Evolutionary conservation across 345 rosid genomes (phyloP).

Genomic region (Lenwebbia sp.): DNA sequence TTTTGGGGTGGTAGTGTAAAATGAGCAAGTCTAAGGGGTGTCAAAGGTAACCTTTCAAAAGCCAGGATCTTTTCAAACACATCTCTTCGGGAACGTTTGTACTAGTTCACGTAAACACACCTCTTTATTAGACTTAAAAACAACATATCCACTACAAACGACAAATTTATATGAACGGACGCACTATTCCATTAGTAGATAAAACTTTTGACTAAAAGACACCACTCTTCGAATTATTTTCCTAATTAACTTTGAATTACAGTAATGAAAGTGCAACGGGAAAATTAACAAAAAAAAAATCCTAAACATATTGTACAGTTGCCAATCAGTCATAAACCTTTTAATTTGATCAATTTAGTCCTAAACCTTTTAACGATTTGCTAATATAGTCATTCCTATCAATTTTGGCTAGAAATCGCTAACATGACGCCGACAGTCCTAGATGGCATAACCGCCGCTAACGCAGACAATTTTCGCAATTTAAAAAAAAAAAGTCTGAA

Average conservation of each 20-base stretch:
- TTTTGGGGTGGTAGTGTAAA: neutral
- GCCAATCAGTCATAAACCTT: accelerated
- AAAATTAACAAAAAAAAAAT: neutral
- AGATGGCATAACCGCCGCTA: accelerated
- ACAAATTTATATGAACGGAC: neutral
- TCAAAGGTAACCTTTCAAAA: neutral
- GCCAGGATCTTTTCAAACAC: neutral
- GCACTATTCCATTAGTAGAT: neutral
- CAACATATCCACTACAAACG: neutral
- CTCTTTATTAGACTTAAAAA: neutral
- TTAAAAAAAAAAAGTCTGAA: too few relatives aligned
- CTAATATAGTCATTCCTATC: accelerated
- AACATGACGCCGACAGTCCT: accelerated
- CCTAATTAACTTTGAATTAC: neutral
- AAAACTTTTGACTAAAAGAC: neutral
- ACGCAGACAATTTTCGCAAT: neutral
- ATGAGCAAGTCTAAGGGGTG: neutral
- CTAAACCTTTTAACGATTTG: neutral
- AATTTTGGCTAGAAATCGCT: neutral
- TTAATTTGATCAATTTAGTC: accelerated
- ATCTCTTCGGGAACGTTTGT: neutral
- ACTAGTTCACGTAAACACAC: neutral
- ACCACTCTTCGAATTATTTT: neutral
- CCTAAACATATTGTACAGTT: accelerated
- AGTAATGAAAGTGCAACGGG: neutral